phyloP scores from a whole-genome alignment of 2,329 filamentous ascomycete species.

The Hymenoscyphus linearis region DNA sequence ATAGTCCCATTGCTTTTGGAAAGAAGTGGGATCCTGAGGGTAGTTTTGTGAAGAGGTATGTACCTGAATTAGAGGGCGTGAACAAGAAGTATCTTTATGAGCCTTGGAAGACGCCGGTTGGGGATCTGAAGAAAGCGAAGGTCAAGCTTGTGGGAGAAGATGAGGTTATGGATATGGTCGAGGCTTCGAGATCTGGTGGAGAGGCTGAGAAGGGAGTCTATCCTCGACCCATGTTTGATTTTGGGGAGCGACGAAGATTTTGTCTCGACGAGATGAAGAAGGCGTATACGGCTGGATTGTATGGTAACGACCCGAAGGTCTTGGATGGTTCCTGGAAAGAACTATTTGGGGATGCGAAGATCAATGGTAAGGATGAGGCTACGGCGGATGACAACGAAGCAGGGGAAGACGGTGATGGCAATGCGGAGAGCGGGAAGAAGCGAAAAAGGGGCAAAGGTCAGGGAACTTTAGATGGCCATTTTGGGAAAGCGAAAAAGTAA shows the following conservation, averaged over 20 bases:
- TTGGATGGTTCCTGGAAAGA: constrained; percentile 53
- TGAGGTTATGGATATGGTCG: background rate
- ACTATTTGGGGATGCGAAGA: constrained; percentile 38
- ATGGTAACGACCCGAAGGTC: constrained; percentile 58
- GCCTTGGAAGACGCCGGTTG: constrained; percentile 67
- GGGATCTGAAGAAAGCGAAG: constrained; percentile 51
- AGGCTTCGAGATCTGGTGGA: background rate
- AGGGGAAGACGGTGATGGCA: constrained; percentile 11
- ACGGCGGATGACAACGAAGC: constrained; percentile 6
- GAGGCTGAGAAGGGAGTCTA: background rate
- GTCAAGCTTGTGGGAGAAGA: background rate
- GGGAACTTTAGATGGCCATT: constrained; percentile 21
- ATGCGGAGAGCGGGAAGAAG: constrained; percentile 14
- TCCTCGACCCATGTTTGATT: constrained; percentile 4
- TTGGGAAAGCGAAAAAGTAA: constrained; percentile 17
- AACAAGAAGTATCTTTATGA: constrained; percentile 72
- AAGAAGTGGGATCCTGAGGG: constrained; percentile 73
- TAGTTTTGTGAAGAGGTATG: constrained; percentile 56
- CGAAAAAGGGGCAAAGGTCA: constrained; percentile 15
- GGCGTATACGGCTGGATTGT: constrained; percentile 44
- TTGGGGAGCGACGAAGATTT: background rate
- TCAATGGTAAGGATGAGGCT: constrained; percentile 7
- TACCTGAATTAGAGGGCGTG: constrained; percentile 59
- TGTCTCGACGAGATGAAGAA: constrained; percentile 8
- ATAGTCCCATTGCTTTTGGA: constrained; percentile 65